These are phyloP conservation scores for Pseudocercospora fuligena DNA, from an alignment of 2,329 filamentous ascomycete genomes.

Conservation along the genomic window DNA sequence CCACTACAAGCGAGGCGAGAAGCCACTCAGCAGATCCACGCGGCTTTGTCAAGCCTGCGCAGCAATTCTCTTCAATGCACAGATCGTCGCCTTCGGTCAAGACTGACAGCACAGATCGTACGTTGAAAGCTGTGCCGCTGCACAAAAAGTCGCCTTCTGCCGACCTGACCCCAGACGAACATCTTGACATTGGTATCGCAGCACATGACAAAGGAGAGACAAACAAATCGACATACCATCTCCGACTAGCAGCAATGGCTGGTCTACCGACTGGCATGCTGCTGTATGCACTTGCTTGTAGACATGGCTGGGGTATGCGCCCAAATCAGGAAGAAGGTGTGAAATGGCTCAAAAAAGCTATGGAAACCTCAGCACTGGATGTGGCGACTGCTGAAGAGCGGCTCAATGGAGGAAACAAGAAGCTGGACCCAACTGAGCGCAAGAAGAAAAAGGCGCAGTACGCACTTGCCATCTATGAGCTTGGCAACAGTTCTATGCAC, in stretches of 20 bases:
- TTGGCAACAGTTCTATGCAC: conserved; percentile 96
- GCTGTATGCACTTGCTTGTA: conserved; percentile 89
- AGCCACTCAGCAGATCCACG: conserved; percentile 41
- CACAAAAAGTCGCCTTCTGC: conserved; percentile 60
- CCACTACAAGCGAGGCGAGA: conserved; percentile 27
- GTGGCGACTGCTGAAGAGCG: conserved; percentile 64
- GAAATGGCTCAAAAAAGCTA: conserved; percentile 88
- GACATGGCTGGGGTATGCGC: conserved; percentile 97
- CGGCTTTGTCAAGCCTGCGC: conserved; percentile 11
- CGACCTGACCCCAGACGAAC: conserved; percentile 82
- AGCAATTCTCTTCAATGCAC: conserved; percentile 30
- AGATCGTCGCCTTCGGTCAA: conserved; percentile 40
- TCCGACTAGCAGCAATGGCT: conserved; percentile 83
- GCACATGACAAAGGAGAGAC: conserved; percentile 86
- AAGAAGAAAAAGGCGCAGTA: conserved; percentile 91
- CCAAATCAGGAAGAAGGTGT: conserved; percentile 89
- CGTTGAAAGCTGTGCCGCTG: conserved; percentile 49
- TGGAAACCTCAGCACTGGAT: conserved; percentile 83
- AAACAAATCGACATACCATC: conserved; percentile 94
- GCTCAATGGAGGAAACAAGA: conserved; percentile 22
- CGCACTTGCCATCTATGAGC: conserved; percentile 91
- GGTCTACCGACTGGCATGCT: conserved; percentile 94
- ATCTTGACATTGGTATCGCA: conserved; percentile 86
- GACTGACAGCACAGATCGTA: conserved; percentile 48
- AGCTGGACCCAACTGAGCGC: conserved; percentile 58